Evolutionary conservation across 495 filamentous ascomycete species (phyloP), one percentile per base, ranked within the genome.

Genomic region (Hyaloscypha variabilis): DNA sequence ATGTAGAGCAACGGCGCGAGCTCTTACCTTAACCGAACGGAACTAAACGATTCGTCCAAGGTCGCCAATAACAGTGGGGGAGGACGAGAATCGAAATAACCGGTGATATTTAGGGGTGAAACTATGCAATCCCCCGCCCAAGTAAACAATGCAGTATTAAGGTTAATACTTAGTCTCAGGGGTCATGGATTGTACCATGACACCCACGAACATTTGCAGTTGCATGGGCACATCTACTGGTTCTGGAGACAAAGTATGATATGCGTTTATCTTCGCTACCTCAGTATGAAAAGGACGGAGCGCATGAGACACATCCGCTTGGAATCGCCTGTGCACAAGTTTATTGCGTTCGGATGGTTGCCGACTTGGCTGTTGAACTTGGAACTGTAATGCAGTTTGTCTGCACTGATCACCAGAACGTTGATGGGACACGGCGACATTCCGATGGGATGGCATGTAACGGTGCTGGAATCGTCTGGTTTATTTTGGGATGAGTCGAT

Each of bases 341-440:
- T 54, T 24, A 23, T 29, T 46, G 39, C 39, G 39, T 46, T 46
- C 17, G 17, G 39, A 17, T 46, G 39, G 6, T 46, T 46, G 39
- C 39, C n/a, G 11, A 19, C 17, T 46, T 17, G 14, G 39, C 17
- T 11, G 39, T 17, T 46, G 19, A 46, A 17, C 39, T 46, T 46
- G 6, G 6, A 14, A 25, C 26, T 54, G 23, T 24, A 23, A 23
- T 54, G 21, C 21, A 25, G 51, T 54, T 54, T 24, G 26, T 24
- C 51, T 54, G 21, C 51, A 26, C 19, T 54, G 51, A 54, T 52
- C 49, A 54, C 17, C 51, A 24, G 51, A n/a, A 54, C 51, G 26
- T 29, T 54, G 5, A 46, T 46, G 39, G 39, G 39, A 46, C 19
- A 46, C 19, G 39, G 39, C 13, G 39, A 46, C 39, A 46, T 46